Evolutionary conservation across 2,329 filamentous ascomycete species (phyloP).

Genomic region (Arthrobotrys pseudoclavata): DNA sequence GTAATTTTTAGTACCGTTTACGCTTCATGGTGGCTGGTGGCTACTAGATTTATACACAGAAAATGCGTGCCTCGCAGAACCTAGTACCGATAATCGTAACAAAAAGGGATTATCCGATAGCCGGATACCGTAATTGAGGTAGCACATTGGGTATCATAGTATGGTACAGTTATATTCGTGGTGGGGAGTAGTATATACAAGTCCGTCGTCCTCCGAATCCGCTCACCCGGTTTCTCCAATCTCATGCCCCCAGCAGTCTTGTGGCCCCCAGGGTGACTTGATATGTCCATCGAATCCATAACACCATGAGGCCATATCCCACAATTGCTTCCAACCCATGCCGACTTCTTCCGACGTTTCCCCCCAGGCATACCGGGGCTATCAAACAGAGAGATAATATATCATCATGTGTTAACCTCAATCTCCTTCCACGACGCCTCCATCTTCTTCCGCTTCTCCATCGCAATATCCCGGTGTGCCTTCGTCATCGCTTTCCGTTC

Average conservation of each 20-base stretch:
- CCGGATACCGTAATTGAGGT: neutral
- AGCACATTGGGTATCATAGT: conserved; percentile 17
- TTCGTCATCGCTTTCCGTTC: conserved; percentile 84
- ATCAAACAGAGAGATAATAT: neutral
- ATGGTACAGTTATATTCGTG: conserved; percentile 25
- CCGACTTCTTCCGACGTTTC: neutral
- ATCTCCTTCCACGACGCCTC: conserved; percentile 81
- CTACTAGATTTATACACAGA: conserved; percentile 20
- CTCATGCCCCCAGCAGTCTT: neutral
- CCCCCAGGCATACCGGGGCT: neutral
- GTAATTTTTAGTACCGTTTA: conserved; percentile 32
- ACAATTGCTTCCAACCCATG: neutral
- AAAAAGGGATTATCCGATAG: neutral
- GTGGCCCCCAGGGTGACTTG: conserved; percentile 1
- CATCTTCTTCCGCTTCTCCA: conserved; percentile 79
- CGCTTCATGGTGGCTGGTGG: conserved; percentile 1
- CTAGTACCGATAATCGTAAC: neutral
- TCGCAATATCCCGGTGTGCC: conserved; percentile 79
- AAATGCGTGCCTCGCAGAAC: conserved; percentile 16
- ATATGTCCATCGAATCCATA: neutral
- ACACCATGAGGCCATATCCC: neutral
- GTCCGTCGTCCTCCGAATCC: conserved; percentile 6
- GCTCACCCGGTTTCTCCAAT: conserved; percentile 4
- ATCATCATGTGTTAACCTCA: conserved; percentile 39
- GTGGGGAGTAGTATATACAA: conserved; percentile 30